Evolutionary conservation across 495 filamentous ascomycete species (phyloP), one percentile per base, ranked within the genome.

Genomic region (Pseudevernia furfuracea): DNA sequence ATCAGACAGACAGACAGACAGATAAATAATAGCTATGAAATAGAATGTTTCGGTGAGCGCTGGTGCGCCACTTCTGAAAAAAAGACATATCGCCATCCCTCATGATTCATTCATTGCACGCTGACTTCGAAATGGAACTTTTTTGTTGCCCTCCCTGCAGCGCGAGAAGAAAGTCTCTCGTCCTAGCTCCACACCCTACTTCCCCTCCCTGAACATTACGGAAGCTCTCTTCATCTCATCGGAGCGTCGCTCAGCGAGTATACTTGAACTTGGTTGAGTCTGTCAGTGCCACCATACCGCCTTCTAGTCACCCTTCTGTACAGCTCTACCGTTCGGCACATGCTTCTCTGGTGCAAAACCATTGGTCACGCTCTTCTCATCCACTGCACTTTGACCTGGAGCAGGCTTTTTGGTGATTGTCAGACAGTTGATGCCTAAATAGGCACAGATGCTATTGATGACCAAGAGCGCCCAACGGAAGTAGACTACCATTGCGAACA

Each of bases 391-490:
- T 25, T 67, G 64, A 37, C 58, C 58, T 7, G 67, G 67, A 58
- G 67, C 67, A 15, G 64, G 60, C 52, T 69, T 69, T 21, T 59
- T 9, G 14, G 89, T 90, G 62, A 98, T 96, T 3, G 92, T 96
- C 46, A 98, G 76, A 74, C 92, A 96, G 70, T 90, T 92, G 79
- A 98, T 97, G 64, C 87, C 91, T 17, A 98, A 77, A 78, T 90
- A 98, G 34, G 84, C 79, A 72, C 95, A 97, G 68, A 98, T 97
- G 65, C 89, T 88, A 70, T 87, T 86, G 66, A 96, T 96, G 52
- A 97, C 91, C 46, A 97, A 77, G 43, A 87, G 83, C 1, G 94
- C 94, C 95, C 94, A 98, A 67, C 89, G 84, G 76, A 87, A 91
- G 75, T 98, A 98, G 21, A 87, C 86, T 37, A 91, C 77, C 56